These are phyloP conservation scores for Acanthamoeba triangularis DNA, from an alignment of 208 protist genomes.

Conservation along the genomic window DNA sequence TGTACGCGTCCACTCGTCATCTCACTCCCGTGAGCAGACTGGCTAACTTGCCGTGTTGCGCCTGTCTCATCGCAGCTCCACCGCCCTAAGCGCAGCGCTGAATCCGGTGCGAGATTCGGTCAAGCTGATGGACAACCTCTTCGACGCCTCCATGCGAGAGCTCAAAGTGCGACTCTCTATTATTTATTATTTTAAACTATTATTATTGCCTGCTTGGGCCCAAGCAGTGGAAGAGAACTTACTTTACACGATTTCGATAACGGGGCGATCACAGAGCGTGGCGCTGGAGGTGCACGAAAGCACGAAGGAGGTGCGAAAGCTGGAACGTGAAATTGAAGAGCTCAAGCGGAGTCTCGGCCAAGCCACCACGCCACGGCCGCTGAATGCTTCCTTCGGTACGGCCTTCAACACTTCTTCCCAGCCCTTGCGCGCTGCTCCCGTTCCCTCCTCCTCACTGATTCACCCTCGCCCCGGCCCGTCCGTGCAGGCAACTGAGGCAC, in stretches of 20 bases:
- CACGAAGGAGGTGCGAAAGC: not conserved
- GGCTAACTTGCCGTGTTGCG: not conserved
- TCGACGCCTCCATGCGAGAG: constrained; percentile 38
- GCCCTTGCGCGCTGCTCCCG: not conserved
- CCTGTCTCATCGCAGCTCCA: too few species aligned
- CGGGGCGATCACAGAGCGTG: not conserved
- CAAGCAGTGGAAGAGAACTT: too few species aligned
- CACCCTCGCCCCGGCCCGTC: too few species aligned
- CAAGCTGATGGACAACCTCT: constrained; percentile 12
- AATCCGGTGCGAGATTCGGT: constrained; percentile 2
- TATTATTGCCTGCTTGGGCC: too few species aligned
- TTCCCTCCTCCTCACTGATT: not conserved
- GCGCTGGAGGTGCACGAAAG: constrained; percentile 39
- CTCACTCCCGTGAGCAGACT: not conserved
- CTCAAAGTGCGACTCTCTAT: constrained; percentile 6
- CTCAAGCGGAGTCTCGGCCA: constrained; percentile 13
- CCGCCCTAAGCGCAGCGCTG: not conserved
- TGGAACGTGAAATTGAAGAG: constrained; percentile 35
- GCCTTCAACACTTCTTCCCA: not conserved
- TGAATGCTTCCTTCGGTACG: constrained; percentile 7
- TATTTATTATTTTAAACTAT: not conserved
- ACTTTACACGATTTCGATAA: too few species aligned
- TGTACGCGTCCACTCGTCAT: not conserved
- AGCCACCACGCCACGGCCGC: not conserved
- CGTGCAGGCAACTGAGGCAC: not conserved